A percentile compares a stretch with the other conserved stretches of the same genome.
Evolutionary conservation across 495 filamentous ascomycete species (phyloP).

Genomic region (Baudoinia panamericana): DNA sequence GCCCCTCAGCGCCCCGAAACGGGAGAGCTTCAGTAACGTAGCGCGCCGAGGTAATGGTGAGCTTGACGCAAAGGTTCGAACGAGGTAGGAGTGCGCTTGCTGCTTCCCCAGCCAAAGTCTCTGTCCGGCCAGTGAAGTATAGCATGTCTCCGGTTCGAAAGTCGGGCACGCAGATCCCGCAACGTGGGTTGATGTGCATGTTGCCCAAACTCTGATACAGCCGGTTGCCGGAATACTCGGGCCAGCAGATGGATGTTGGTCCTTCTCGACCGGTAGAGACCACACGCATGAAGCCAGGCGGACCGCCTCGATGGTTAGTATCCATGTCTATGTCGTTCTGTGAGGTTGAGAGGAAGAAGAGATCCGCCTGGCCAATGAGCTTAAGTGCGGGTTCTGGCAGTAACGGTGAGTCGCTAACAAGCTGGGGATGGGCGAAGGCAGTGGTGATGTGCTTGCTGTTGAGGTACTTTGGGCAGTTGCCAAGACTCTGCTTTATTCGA

Average conservation of each 20-base stretch:
- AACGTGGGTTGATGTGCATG: constrained; percentile 46
- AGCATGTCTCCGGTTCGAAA: constrained; percentile 57
- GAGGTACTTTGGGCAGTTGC: constrained; percentile 60
- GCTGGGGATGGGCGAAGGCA: constrained; percentile 37
- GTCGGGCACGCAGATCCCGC: constrained; percentile 56
- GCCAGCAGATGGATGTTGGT: constrained; percentile 44
- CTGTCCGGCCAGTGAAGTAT: constrained; percentile 52
- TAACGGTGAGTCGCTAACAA: constrained; percentile 36
- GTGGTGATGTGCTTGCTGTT: constrained; percentile 54
- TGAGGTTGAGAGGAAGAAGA: constrained; percentile 62
- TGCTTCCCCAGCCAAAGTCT: constrained; percentile 48
- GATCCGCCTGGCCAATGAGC: constrained; percentile 51
- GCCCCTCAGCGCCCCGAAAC: constrained; percentile 48
- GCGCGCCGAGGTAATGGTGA: constrained; percentile 45
- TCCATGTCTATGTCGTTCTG: constrained; percentile 58
- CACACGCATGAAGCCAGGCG: constrained; percentile 59
- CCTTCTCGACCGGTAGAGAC: constrained; percentile 36
- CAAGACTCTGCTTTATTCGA: constrained; percentile 53
- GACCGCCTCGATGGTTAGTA: constrained; percentile 69
- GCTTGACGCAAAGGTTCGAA: constrained; percentile 56
- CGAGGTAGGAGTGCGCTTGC: constrained; percentile 49
- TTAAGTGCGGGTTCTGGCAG: constrained; percentile 38
- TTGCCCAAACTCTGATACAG: constrained; percentile 75
- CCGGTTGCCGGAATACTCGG: constrained; percentile 70
- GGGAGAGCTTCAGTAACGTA: constrained; percentile 50